These are phyloP conservation scores for Nemania abortiva DNA, from an alignment of 2,329 filamentous ascomycete species.

Conservation along the genomic window DNA sequence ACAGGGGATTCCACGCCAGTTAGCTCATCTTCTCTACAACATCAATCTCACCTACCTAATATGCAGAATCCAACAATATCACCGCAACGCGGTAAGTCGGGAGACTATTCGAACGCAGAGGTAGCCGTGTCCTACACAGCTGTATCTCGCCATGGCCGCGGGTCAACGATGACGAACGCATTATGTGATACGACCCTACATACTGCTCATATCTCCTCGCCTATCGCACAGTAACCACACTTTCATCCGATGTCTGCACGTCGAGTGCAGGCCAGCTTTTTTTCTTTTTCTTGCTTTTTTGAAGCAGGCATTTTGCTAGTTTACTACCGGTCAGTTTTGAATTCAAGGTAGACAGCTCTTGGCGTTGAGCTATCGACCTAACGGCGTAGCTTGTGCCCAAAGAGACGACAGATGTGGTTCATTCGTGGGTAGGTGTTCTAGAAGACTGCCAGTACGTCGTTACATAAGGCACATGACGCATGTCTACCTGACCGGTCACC, in stretches of 20 bases:
- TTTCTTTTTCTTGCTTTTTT: background rate
- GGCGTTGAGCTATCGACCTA: background rate
- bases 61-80: no score
- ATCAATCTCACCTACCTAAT: no score
- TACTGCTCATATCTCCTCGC: background rate
- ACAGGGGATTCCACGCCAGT: no score
- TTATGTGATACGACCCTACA: background rate
- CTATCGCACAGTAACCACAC: background rate
- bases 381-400: background rate
- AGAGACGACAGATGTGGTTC: background rate
- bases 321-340: background rate
- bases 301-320: background rate
- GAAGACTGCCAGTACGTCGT: background rate
- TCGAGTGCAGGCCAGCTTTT: background rate
- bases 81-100: no score
- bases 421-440: background rate
- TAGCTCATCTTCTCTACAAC: no score
- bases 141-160: background rate
- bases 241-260: background rate
- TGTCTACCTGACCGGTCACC: slow-evolving; percentile 2
- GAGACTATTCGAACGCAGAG: background rate
- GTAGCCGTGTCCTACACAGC: background rate
- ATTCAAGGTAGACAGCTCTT: background rate
- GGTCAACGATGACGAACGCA: background rate
- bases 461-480: background rate